Evolutionary conservation across 768 basidiomycete species (phyloP), one percentile per base, ranked within the genome.

Genomic region (Floccularia luteovirens): DNA sequence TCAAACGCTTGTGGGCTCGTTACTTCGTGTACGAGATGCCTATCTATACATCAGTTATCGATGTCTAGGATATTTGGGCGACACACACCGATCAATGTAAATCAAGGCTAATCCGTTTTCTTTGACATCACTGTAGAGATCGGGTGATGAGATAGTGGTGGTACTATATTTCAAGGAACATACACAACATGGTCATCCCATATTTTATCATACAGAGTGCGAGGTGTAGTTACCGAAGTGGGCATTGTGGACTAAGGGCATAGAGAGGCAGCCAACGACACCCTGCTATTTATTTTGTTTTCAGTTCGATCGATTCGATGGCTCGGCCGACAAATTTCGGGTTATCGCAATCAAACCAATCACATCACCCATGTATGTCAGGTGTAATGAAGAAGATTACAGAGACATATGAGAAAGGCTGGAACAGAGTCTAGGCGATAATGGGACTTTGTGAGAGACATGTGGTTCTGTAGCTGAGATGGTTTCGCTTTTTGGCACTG

Each of bases 101-200:
- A 91, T 72, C 40, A 91, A 72, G 4, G 86, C 80, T 35, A 84
- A 69, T 35, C 85, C 88, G 51, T 87, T 79, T 31, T 85, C 77
- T 48, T 85, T 77, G 43, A 72, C 58, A 53, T 85, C 74, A 25
- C 89, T 90, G 51, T 32, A 48, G 25, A 39, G 46, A 45, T 43
- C 48, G 36, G 40, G 24, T 24, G 27, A 35, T 45, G 23, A 52
- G 49, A 39, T 41, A 36, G 23, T 40, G 38, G 31, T 22, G 38
- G 25, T n/a, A 31, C 38, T 35, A 42, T 24, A 30, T 30, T 36
- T 31, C 20, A 42, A 40, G 34, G 19, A 22, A 59, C 87, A 46
- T 52, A 90, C 79, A 97, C 85, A 55, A 94, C 78, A 65, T 97
- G 94, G 58, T 97, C 91, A 49, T 96, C 90, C 81, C 89, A 96